phyloP scores from a whole-genome alignment of 2,329 filamentous ascomycete genomes.

The Penicillium decumbens region DNA sequence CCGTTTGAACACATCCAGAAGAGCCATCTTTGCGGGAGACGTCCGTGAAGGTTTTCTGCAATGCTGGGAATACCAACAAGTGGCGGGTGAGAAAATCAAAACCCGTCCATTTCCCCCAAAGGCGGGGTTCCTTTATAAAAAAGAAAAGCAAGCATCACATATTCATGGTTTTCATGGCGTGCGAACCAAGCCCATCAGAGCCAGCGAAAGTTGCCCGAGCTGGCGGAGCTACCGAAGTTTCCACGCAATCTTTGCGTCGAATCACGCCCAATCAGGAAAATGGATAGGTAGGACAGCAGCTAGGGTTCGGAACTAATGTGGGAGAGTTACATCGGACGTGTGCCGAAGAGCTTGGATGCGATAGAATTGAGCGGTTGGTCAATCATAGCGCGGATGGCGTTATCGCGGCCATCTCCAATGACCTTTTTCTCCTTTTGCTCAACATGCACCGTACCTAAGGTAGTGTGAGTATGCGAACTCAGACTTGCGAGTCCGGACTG shows the following conservation, averaged over 20 bases:
- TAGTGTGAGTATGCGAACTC: not conserved
- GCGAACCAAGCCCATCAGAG: slow-evolving; percentile 3
- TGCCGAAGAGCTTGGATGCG: slow-evolving; percentile 1
- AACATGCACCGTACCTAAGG: not conserved
- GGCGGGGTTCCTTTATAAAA: not conserved
- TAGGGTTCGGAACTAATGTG: not conserved
- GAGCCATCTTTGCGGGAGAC: slow-evolving; percentile 5
- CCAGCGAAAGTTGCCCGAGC: slow-evolving; percentile 1
- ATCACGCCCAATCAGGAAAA: slow-evolving; percentile 3
- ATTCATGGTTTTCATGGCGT: slow-evolving; percentile 4
- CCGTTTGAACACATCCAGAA: slow-evolving; percentile 8
- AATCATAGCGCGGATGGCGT: slow-evolving; percentile 18
- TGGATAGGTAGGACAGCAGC: not conserved
- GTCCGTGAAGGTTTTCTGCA: not conserved
- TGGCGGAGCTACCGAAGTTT: not conserved
- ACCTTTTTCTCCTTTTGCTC: not conserved
- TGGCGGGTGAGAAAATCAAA: not conserved
- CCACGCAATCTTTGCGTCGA: not conserved
- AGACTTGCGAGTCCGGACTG: not conserved
- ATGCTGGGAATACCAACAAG: not conserved
- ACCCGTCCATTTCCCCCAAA: not conserved
- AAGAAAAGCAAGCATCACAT: not conserved
- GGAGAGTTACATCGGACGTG: slow-evolving; percentile 3
- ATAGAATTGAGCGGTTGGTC: slow-evolving; percentile 3
- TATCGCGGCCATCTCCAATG: slow-evolving; percentile 8